A percentile compares a stretch with the other conserved stretches of the same genome.
Conservation (phyloP, 768 basidiomycete genomes). For the Pleurotus sapidus region DNA sequence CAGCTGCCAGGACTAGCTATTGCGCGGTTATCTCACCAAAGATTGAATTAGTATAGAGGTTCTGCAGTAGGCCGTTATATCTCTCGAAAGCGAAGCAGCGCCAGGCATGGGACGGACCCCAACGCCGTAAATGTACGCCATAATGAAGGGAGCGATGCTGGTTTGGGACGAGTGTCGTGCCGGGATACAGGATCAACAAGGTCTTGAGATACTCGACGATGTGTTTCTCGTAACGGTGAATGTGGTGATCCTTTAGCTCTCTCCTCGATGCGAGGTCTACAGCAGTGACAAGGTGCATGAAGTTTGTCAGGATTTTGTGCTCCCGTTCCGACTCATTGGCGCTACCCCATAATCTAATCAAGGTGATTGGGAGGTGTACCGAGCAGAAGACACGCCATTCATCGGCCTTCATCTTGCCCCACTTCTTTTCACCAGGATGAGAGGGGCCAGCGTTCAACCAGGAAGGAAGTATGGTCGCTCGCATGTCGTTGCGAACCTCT, state of each 20-base stretch:
- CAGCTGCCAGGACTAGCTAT: background rate
- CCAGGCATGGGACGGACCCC: slow-evolving; percentile 23
- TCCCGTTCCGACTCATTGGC: slow-evolving; percentile 9
- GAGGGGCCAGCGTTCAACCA: slow-evolving; percentile 19
- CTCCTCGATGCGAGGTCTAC: slow-evolving; percentile 17
- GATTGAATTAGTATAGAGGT: background rate
- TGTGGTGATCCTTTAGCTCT: slow-evolving; percentile 8
- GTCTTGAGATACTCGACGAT: slow-evolving; percentile 17
- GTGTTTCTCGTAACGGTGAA: slow-evolving; percentile 7
- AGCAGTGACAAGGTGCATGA: slow-evolving; percentile 24
- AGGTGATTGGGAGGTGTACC: slow-evolving; percentile 29
- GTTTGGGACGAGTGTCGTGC: slow-evolving; percentile 20
- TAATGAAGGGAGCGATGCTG: slow-evolving; percentile 31
- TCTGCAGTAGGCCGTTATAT: background rate
- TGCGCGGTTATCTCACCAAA: background rate
- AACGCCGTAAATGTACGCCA: slow-evolving; percentile 17
- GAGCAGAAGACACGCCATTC: slow-evolving; percentile 30
- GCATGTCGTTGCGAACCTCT: slow-evolving; percentile 16
- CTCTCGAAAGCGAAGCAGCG: background rate
- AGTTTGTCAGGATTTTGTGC: slow-evolving; percentile 23
- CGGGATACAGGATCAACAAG: slow-evolving; percentile 18
- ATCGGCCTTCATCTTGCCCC: slow-evolving; percentile 29
- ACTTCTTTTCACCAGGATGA: slow-evolving; percentile 17
- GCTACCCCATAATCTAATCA: slow-evolving; percentile 30
- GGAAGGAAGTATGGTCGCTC: slow-evolving; percentile 19